These are phyloP conservation scores for Yamadazyma atmosphaerica DNA, from an alignment of 1,139 yeast species.

Conservation along the genomic window DNA sequence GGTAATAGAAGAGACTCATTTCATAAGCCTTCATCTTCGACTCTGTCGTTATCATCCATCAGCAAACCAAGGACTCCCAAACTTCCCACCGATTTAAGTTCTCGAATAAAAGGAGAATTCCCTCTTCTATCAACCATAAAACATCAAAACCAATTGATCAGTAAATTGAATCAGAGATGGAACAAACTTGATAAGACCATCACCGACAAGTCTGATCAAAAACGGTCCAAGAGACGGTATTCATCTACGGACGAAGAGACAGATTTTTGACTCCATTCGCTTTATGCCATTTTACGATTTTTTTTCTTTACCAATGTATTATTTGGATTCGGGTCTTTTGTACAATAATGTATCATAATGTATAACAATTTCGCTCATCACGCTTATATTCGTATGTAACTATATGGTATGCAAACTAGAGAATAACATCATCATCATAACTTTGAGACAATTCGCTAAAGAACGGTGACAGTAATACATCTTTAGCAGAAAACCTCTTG, in stretches of 20 bases:
- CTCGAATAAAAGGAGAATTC: constrained; percentile 2
- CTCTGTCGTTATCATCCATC: constrained; percentile 3
- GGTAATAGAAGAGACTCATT: background rate
- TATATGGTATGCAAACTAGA: constrained; percentile 14
- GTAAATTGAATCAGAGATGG: constrained; percentile 40
- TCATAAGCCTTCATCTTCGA: no score
- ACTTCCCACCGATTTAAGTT: background rate
- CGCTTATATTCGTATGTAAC: background rate
- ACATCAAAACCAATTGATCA: constrained; percentile 36
- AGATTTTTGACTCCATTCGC: background rate
- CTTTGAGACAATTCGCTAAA: constrained; percentile 40
- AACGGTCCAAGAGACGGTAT: constrained; percentile 14
- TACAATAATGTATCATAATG: constrained; percentile 3
- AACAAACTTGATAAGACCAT: constrained; percentile 19
- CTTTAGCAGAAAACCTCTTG: constrained; percentile 55
- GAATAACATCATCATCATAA: constrained; percentile 40
- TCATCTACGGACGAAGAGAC: constrained; percentile 12
- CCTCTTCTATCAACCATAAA: constrained; percentile 14
- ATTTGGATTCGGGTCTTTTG: constrained; percentile 5
- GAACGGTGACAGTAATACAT: constrained; percentile 56
- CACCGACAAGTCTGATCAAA: background rate
- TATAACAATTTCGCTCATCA: background rate
- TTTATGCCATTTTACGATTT: constrained; percentile 10
- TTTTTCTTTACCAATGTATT: constrained; percentile 3
- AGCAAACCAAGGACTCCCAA: constrained; percentile 9